A percentile compares a stretch with the other conserved stretches of the same genome.
phyloP scores from a whole-genome alignment of 2,329 filamentous ascomycete genomes.

The Xylariaceae sp. region DNA sequence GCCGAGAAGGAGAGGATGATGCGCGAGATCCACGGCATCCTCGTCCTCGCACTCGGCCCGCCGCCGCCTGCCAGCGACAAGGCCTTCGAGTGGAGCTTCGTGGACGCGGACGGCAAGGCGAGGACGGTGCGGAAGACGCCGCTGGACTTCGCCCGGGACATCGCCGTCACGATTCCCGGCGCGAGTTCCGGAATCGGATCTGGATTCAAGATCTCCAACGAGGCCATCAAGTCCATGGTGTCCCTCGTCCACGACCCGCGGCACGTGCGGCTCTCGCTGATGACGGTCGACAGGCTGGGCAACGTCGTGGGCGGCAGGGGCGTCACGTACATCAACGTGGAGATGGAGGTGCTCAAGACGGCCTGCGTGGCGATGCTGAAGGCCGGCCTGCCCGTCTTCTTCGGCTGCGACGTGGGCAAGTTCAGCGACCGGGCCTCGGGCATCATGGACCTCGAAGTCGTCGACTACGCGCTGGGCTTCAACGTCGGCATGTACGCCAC shows the following conservation, averaged over 20 bases:
- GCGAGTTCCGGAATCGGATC: too few relatives aligned
- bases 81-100: slow-evolving; percentile 75
- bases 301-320: slow-evolving; percentile 74
- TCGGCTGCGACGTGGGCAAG: slow-evolving; percentile 83
- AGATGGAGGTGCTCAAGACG: slow-evolving; percentile 64
- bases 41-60: slow-evolving; percentile 78
- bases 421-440: slow-evolving; percentile 63
- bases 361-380: slow-evolving; percentile 73
- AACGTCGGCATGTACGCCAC: slow-evolving; percentile 59
- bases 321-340: slow-evolving; percentile 78
- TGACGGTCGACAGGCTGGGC: slow-evolving; percentile 73
- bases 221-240: slow-evolving; percentile 63
- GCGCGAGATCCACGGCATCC: slow-evolving; percentile 70
- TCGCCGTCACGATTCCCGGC: slow-evolving; percentile 51
- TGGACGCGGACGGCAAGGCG: slow-evolving; percentile 61
- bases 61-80: slow-evolving; percentile 64
- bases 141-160: slow-evolving; percentile 63
- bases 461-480: slow-evolving; percentile 80
- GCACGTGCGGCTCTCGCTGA: slow-evolving; percentile 63
- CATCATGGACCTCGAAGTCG: slow-evolving; percentile 73
- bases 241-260: slow-evolving; percentile 83
- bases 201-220: slow-evolving; percentile 40
- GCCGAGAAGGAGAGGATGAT: slow-evolving; percentile 67
- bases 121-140: slow-evolving; percentile 62
- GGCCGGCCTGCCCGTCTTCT: slow-evolving; percentile 77